Percentiles rank a stretch among this genome's conserved stretches.
phyloP scores from a whole-genome alignment of 352 stramenopile genomes.

The Plasmopara muralis region DNA sequence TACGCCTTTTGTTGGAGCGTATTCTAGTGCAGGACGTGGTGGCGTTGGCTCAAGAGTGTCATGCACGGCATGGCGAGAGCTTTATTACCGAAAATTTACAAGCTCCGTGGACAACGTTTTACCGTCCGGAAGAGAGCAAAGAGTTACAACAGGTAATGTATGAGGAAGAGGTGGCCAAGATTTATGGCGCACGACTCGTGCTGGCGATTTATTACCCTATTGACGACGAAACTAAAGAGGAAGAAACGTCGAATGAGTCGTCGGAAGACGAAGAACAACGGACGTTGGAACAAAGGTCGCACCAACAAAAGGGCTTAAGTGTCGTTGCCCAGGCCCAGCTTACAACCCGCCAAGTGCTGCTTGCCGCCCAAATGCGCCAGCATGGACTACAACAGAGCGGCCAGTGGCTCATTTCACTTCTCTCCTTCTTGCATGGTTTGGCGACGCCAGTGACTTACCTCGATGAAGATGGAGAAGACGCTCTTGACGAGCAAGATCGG shows the following conservation, averaged over 20 bases:
- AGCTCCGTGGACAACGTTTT: constrained; percentile 49
- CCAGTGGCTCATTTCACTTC: constrained; percentile 40
- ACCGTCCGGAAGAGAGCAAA: constrained; percentile 31
- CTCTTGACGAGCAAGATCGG: constrained; percentile 23
- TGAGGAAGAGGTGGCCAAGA: constrained; percentile 39
- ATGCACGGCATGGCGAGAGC: not conserved
- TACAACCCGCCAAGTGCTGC: constrained; percentile 29
- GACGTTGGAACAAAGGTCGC: constrained; percentile 2
- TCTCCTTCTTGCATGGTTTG: constrained; percentile 35
- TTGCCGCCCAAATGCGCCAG: constrained; percentile 37
- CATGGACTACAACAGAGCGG: constrained; percentile 14
- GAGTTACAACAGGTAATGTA: constrained; percentile 26
- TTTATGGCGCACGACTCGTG: constrained; percentile 38
- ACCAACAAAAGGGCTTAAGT: constrained; percentile 2
- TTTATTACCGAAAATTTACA: constrained; percentile 6
- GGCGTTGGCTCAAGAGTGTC: constrained; percentile 6
- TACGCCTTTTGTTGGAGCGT: constrained; percentile 37
- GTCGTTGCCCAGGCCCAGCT: constrained; percentile 28
- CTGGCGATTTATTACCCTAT: constrained; percentile 53
- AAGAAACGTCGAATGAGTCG: constrained; percentile 37
- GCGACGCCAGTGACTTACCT: constrained; percentile 36
- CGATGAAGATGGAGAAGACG: constrained; percentile 37
- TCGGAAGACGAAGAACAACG: constrained; percentile 30
- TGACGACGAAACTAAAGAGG: constrained; percentile 24
- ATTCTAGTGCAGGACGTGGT: constrained; percentile 35